A percentile compares a stretch with the other conserved stretches of the same genome.
These are phyloP conservation scores for Colletotrichum camelliae DNA, from an alignment of 2,329 filamentous ascomycete species.

Conservation along the genomic window DNA sequence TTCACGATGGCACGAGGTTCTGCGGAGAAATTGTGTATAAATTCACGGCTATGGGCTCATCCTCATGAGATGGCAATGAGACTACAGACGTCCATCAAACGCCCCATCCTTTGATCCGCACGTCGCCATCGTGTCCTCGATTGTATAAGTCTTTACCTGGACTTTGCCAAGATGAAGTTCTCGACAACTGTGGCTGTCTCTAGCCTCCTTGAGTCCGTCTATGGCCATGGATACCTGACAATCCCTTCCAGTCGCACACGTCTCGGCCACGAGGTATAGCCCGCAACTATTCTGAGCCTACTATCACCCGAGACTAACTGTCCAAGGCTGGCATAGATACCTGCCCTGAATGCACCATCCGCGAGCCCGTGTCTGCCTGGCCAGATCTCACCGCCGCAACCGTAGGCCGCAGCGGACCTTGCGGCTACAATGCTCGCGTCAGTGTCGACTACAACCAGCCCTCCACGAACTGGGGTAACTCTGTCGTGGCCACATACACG, in stretches of 20 bases:
- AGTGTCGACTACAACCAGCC: constrained; percentile 59
- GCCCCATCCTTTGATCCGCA: accelerated
- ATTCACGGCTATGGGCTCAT: accelerated
- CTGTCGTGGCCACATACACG: constrained; percentile 47
- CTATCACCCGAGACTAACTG: neutral
- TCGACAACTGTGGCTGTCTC: neutral
- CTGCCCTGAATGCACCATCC: constrained; percentile 60
- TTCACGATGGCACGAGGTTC: neutral
- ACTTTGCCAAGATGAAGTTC: neutral
- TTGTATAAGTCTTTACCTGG: neutral
- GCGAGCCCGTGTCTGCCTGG: constrained; percentile 57
- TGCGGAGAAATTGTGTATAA: neutral
- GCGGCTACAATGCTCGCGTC: constrained; percentile 59
- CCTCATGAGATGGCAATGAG: accelerated
- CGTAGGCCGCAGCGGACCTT: constrained; percentile 54
- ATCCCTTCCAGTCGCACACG: constrained; percentile 48
- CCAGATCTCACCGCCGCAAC: constrained; percentile 49
- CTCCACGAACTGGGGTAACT: constrained; percentile 45
- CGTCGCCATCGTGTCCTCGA: neutral
- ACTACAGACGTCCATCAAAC: neutral
- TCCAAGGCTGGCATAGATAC: constrained; percentile 51
- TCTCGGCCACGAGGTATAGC: constrained; percentile 46
- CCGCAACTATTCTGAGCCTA: accelerated
- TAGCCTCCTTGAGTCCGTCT: constrained; percentile 3
- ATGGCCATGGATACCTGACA: constrained; percentile 51